Base-by-base conservation (phyloP, 2,329 filamentous ascomycete species). In the Claviceps sp. region DNA sequence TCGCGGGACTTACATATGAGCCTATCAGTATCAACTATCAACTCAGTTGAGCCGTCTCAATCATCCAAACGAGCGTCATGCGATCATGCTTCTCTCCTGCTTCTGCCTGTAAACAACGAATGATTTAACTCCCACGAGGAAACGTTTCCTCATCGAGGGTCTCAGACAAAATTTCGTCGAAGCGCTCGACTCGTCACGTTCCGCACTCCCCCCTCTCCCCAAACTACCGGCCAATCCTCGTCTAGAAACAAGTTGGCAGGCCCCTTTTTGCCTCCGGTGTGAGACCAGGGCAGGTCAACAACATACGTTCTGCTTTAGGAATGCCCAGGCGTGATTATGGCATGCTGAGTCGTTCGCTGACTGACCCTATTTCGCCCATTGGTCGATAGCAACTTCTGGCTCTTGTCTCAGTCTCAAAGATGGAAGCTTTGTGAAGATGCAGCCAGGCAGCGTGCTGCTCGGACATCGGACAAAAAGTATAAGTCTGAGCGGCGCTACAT, bases 151-250 rank as follows among this genome's bases (percentile, higher is more conserved):
- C 40, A 16, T 40, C 42, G 16, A 23, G 16, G 17, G 29, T 43
- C 36, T 49, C 46, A 52, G 47, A 49, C 46, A 49, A 45, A 14
- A 43, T 22, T 29, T 14, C n/a, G 22, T 48, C 46, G n/a, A 37
- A 44, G 13, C 37, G 29, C 39, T 42, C 47, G 48, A 44, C 48
- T 50, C 7, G 48, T 50, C 48, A 50, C 40, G 44, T 45, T 44
- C 17, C 48, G 26, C 29, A 22, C 20, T 16, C 22, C 23, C 43
- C 23, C 16, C 23, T 34, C 14, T 4, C 20, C 4, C 29, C 29
- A 23, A 39, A 37, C 43, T 34, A 45, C 29, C 23, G 36, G 23
- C 43, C 42, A 26, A 46, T 36, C 5, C 16, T 37, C 49, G 42
- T 26, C 20, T 37, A 36, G 36, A 20, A 42, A 45, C 42, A 42